Evolutionary conservation across 2,329 filamentous ascomycete species (phyloP).

Genomic region (Cyclaneusma minus): DNA sequence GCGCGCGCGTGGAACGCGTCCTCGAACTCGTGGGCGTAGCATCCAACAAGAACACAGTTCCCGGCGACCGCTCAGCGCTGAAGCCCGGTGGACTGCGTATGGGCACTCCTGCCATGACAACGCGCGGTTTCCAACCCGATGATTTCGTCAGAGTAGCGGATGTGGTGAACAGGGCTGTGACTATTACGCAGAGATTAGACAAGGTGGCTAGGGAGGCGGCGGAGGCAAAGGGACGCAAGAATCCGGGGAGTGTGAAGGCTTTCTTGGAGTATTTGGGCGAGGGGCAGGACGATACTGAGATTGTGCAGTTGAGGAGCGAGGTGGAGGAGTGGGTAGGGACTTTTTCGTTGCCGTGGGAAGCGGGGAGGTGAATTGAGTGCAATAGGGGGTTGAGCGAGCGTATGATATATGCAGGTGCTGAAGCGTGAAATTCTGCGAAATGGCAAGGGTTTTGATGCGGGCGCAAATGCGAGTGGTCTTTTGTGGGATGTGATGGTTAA

Average conservation of each 20-base stretch:
- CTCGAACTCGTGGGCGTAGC: conserved; percentile 88
- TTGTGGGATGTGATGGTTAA: too few species aligned
- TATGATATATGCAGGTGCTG: too few species aligned
- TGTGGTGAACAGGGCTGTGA: conserved; percentile 71
- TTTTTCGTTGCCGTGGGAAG: conserved; percentile 54
- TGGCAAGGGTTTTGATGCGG: too few species aligned
- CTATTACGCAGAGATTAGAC: conserved; percentile 62
- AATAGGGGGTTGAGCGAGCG: neutral
- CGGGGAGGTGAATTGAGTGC: neutral
- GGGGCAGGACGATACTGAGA: conserved; percentile 53
- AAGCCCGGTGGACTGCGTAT: conserved; percentile 87
- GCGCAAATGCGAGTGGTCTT: too few species aligned
- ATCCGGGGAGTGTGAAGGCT: conserved; percentile 44
- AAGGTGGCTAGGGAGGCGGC: conserved; percentile 56
- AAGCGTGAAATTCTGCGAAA: too few species aligned
- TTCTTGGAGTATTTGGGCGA: conserved; percentile 55
- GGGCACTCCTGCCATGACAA: conserved; percentile 95
- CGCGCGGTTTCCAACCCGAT: conserved; percentile 73
- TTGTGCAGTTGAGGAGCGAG: conserved; percentile 56
- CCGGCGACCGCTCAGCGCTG: conserved; percentile 84
- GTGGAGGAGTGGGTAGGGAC: conserved; percentile 68
- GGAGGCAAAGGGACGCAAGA: conserved; percentile 51
- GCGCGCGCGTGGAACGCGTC: conserved; percentile 76
- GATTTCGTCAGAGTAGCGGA: conserved; percentile 81
- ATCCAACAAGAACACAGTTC: conserved; percentile 98